These are phyloP conservation scores for Clitocybe nebularis DNA, from an alignment of 1,284 basidiomycete species.

Conservation along the genomic window DNA sequence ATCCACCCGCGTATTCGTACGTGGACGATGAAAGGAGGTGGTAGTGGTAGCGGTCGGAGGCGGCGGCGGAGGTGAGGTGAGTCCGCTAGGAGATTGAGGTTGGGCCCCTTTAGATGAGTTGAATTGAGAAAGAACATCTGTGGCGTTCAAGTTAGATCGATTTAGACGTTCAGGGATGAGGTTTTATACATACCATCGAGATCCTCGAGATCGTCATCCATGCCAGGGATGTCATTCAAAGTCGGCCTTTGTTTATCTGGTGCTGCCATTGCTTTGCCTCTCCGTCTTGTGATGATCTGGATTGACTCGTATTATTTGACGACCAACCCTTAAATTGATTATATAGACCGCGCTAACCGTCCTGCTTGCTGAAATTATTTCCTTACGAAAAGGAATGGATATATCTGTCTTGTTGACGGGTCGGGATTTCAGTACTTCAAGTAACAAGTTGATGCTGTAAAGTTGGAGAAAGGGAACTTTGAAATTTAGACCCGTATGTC, in stretches of 20 bases:
- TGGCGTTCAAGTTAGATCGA: conserved; percentile 10
- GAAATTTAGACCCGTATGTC: no score
- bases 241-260: conserved; percentile 10
- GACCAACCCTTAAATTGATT: no score
- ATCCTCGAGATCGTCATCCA: conserved; percentile 70
- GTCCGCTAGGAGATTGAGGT: conserved; percentile 18
- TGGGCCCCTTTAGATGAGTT: conserved; percentile 12
- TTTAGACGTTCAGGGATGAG: conserved; percentile 1
- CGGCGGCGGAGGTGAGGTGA: conserved; percentile 20
- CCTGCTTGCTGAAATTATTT: background rate
- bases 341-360: no score
- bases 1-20: conserved; percentile 40
- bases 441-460: background rate
- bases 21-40: conserved; percentile 27
- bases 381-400: background rate
- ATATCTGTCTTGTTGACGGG: background rate
- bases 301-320: no score
- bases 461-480: background rate
- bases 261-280: no score
- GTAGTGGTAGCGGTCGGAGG: conserved; percentile 23
- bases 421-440: no score
- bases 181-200: conserved; percentile 54
- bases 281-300: no score
- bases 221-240: conserved; percentile 7
- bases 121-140: conserved; percentile 27